Base-by-base conservation (phyloP, 2,329 filamentous ascomycete genomes). In the Diaporthe helianthi region DNA sequence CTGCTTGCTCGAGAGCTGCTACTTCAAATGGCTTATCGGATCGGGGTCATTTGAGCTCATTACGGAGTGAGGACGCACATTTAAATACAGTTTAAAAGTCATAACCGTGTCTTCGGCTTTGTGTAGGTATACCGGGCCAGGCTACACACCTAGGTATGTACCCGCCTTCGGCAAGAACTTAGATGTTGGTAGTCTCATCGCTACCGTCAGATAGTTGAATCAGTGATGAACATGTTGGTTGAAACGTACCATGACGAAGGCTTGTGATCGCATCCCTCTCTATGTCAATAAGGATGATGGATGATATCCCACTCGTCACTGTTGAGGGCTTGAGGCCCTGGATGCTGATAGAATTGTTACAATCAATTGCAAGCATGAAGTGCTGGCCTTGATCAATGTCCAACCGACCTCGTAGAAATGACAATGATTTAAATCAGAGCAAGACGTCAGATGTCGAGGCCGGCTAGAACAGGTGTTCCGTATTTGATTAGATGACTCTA, bases 21-120 rank as follows among this genome's bases (percentile, higher is more conserved):
- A 2, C 41, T 33, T 49, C n/a, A n/a, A n/a, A n/a, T n/a, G n/a
- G 58, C 41, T 63, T 44, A 38, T 41, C 54, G 29, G 38, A 26
- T 36, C 36, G 29, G 24, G 44, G 22, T 36, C 36, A 44, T 31
- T 36, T 63, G 36, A 19, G 58, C 26, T 63, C 29, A 24, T 24
- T 13, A 9, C 12, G n/a, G 47, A 41, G 13, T n/a, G 58, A 47
- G 19, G 29, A 49, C n/a, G 44, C 49, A 63, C 41, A 63, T 49
- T 49, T 46, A 33, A 63, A 63, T 63, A 49, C 41, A 63, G 58
- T 49, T 47, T 36, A 49, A 63, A 60, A 63, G 41, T 36, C 26
- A 63, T 47, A 3, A 12, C 12, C 19, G 33, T 24, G 33, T 33
- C 17, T 47, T 15, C n/a, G 9, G n/a, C 5, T 13, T 31, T n/a